Base-by-base conservation (phyloP, 345 rosid genomes). In the Eucalyptus erythrocorys region DNA sequence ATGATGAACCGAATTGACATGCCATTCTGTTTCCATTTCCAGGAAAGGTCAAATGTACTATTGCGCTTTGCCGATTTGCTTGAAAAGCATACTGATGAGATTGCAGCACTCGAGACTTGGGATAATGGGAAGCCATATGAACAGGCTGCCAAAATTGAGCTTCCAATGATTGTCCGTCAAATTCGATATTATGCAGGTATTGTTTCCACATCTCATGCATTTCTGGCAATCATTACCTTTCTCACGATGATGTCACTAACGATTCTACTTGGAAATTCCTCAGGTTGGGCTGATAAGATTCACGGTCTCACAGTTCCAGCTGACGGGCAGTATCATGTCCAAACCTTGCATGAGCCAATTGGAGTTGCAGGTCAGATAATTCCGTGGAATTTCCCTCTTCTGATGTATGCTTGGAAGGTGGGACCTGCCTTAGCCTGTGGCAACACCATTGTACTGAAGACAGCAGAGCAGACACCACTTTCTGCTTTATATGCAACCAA, bases 261-360 rank as follows among this genome's bases (percentile, higher is more conserved):
- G 45, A 68, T 71, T 71, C 82, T 37, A 37, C 82, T 71, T 71
- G 45, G 42, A 71, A 37, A 71, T 71, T 91, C 88, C 59, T 88
- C 90, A 97, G 99, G 99, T 88, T 96, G 99, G 98, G 97, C 98
- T 27, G 99, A 97, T 89, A 97, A 97, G 94, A 97, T 96, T 87
- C 99, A 96, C 84, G 99, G 99, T 59, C 92, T 97, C 88, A 96
- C 97, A 6, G 90, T 93, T 90, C 98, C 94, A 79, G 95, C 94
- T 80, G 99, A 96, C 89, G 96, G 99, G 61, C 88, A 90, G 42
- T 82, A 95, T 93, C 98, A 94, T 87, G 95, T 97, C 85, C 99
- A 97, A 87, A 95, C 97, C 27, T 89, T 96, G 86, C 99, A 96
- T 47, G 99, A 97, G 90, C 99, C 99, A 17, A 94, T 96, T 71